Conservation (phyloP, 495 filamentous ascomycete genomes). For the Usnea hakonensis region DNA sequence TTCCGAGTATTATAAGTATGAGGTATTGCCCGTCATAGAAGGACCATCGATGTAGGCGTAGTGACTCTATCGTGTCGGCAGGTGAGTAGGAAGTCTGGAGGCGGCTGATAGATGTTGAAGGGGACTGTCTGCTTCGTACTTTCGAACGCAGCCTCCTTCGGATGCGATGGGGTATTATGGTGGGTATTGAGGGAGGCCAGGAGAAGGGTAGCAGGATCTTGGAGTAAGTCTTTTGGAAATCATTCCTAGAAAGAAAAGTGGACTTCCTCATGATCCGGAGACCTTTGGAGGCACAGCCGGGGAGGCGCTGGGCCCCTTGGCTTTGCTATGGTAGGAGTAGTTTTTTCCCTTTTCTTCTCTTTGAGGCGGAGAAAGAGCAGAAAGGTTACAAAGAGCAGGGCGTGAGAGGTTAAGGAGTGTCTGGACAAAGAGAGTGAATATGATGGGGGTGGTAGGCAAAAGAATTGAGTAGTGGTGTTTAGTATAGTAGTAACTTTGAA, state of each 20-base stretch:
- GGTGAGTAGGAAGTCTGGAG: conserved; percentile 77
- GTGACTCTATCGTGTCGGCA: conserved; percentile 58
- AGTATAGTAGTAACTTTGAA: neutral
- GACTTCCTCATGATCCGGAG: conserved; percentile 23
- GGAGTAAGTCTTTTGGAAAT: conserved; percentile 19
- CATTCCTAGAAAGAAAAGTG: conserved; percentile 21
- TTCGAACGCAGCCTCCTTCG: conserved; percentile 66
- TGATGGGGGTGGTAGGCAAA: neutral
- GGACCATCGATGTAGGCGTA: conserved; percentile 74
- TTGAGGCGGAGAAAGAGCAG: neutral
- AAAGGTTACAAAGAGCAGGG: neutral
- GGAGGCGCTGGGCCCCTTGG: conserved; percentile 5
- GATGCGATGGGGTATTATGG: conserved; percentile 61
- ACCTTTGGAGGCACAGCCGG: conserved; percentile 10
- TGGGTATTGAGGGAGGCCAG: conserved; percentile 34
- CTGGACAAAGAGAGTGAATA: neutral
- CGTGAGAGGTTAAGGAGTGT: neutral
- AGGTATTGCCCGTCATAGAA: conserved; percentile 82
- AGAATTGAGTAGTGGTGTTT: neutral
- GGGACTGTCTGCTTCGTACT: conserved; percentile 62
- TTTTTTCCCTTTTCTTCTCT: neutral
- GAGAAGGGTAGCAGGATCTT: conserved; percentile 20
- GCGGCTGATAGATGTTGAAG: conserved; percentile 62
- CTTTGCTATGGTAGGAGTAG: neutral
- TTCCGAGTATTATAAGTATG: conserved; percentile 58